A percentile compares a stretch with the other conserved stretches of the same genome.
Conservation (phyloP, 179 eudicot genomes). For the Beta corolliflora region DNA sequence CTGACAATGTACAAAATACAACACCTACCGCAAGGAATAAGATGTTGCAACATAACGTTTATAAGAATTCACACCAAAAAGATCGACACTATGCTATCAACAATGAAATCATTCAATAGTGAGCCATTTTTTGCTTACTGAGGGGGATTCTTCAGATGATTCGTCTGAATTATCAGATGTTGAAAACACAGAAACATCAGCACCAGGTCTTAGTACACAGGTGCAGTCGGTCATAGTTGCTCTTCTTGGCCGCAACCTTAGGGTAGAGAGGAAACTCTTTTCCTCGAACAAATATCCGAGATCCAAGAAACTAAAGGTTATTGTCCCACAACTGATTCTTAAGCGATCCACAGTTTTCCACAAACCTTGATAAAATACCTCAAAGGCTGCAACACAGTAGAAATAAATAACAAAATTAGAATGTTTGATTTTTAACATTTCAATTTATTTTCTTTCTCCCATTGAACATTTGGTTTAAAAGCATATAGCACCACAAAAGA, state of each 20-base stretch:
- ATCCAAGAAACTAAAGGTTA: slow-evolving; percentile 46
- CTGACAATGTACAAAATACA: background rate
- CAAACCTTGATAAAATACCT: slow-evolving; percentile 56
- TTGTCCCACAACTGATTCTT: slow-evolving; percentile 53
- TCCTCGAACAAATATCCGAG: slow-evolving; percentile 57
- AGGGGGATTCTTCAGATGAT: slow-evolving; percentile 42
- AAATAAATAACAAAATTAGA: slow-evolving; percentile 8
- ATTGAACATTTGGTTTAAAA: background rate
- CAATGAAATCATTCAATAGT: background rate
- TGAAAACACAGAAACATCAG: slow-evolving; percentile 69
- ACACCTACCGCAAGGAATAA: background rate
- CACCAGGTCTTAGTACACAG: slow-evolving; percentile 80
- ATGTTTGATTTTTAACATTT: background rate
- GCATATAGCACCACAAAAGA: background rate
- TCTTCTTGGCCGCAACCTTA: slow-evolving; percentile 75
- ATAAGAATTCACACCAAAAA: background rate
- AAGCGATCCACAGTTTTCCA: slow-evolving; percentile 76
- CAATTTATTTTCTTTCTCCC: background rate
- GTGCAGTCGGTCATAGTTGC: slow-evolving; percentile 70
- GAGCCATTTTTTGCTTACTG: slow-evolving; percentile 39
- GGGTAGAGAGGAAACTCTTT: slow-evolving; percentile 55
- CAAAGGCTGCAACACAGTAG: slow-evolving; percentile 65
- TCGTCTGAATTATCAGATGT: slow-evolving; percentile 35
- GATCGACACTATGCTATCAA: background rate
- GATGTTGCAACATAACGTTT: background rate